Evolutionary conservation across 371 early-diverging fungal species (phyloP).

Genomic region (Umbelopsis sp.): DNA sequence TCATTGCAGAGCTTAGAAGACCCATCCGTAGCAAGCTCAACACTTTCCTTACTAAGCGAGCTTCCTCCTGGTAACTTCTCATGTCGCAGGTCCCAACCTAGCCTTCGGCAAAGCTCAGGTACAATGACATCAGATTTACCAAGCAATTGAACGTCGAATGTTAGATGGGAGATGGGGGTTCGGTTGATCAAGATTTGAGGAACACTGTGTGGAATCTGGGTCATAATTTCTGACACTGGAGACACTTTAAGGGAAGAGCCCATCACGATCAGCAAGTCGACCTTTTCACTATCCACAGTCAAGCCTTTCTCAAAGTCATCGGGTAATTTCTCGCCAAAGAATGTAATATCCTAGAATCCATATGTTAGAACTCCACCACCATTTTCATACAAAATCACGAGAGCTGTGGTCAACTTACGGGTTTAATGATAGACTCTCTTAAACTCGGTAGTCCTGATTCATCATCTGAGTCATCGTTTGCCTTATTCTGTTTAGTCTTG

Average conservation of each 20-base stretch:
- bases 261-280: conserved; percentile 92
- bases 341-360: conserved; percentile 76
- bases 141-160: conserved; percentile 89
- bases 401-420: conserved; percentile 45
- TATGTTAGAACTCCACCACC: conserved; percentile 27
- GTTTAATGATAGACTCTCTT: conserved; percentile 51
- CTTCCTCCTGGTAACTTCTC: conserved; percentile 58
- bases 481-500: neutral
- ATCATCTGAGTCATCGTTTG: conserved; percentile 38
- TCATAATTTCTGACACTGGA: conserved; percentile 91
- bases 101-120: conserved; percentile 71
- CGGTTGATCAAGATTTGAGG: conserved; percentile 93
- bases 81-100: conserved; percentile 75
- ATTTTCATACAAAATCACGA: no score
- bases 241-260: conserved; percentile 95
- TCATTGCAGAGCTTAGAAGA: conserved; percentile 35
- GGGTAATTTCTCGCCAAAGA: conserved; percentile 93
- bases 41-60: conserved; percentile 43
- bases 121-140: conserved; percentile 90
- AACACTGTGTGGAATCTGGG: conserved; percentile 77
- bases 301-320: conserved; percentile 75
- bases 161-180: conserved; percentile 80
- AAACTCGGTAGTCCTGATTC: conserved; percentile 16
- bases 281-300: conserved; percentile 69
- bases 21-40: conserved; percentile 23